These are phyloP conservation scores for Metschnikowia orientalis DNA, from an alignment of 805 yeast genomes.

Conservation along the genomic window DNA sequence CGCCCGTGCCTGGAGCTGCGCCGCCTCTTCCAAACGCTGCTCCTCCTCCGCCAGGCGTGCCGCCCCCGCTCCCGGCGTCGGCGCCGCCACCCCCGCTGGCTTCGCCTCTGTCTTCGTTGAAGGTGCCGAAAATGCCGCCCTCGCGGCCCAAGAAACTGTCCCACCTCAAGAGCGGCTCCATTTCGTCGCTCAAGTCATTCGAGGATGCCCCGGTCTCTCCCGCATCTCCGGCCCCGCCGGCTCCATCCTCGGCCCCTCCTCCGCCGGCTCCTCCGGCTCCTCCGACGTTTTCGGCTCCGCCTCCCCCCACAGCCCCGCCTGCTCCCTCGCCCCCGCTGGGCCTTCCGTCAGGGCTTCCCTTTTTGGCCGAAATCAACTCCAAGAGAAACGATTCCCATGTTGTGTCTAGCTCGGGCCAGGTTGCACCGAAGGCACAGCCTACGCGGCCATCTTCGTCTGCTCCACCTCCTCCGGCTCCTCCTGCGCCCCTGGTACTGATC, in stretches of 20 bases:
- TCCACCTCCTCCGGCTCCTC: constrained; percentile 19
- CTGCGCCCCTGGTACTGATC: constrained; percentile 20
- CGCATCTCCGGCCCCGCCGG: constrained; percentile 13
- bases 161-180: constrained; percentile 27
- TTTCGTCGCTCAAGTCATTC: constrained; percentile 18
- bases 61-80: constrained; percentile 12
- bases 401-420: constrained; percentile 2
- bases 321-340: constrained; percentile 11
- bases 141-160: constrained; percentile 37
- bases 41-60: constrained; percentile 21
- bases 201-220: constrained; percentile 7
- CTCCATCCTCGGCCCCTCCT: constrained; percentile 8
- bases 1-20: constrained; percentile 12
- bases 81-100: too few species aligned
- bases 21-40: constrained; percentile 21
- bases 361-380: constrained; percentile 17
- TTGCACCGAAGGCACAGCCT: not conserved
- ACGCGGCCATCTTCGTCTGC: constrained; percentile 11
- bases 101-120: constrained; percentile 5
- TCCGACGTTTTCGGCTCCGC: constrained; percentile 6
- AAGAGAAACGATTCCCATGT: constrained; percentile 10
- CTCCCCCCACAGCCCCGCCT: constrained; percentile 11
- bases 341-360: constrained; percentile 12
- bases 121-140: constrained; percentile 36
- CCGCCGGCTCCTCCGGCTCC: constrained; percentile 16